Base-by-base conservation (phyloP, 1,284 basidiomycete genomes). In the Puccinia novopanici region DNA sequence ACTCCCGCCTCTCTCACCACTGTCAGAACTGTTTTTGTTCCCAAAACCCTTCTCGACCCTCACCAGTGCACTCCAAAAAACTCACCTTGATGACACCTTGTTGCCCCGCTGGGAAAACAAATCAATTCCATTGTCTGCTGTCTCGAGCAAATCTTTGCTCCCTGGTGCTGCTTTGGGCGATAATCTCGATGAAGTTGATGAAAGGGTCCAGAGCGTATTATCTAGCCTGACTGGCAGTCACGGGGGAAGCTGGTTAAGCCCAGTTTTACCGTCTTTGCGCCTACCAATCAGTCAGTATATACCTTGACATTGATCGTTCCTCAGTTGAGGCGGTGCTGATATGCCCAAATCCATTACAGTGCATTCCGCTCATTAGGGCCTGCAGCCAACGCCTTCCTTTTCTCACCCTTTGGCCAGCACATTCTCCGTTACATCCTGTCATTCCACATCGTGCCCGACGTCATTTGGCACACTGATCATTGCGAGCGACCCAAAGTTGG, bases 391-490 rank as follows among this genome's bases (percentile, higher is more conserved):
- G 82, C 82, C 10, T 83, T 84, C 75, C 80, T 85, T 34, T 84
- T 84, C 81, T 84, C 83, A 45, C 84, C 84, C 10, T 82, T 84
- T 68, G 82, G 84, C 5, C 73, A 81, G 48, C 73, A 71, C 48
- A 72, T 83, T 27, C 82, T 85, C 71, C 84, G 84, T 73, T 83
- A 83, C 68, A 59, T 84, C 40, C 78, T 84, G 12, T 70, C 78
- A 1, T 83, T 82, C 72, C 84, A 84, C 77, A 76, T 84, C 74
- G 82, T 83, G 2, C 84, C 84, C 5, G 81, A 84, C 67, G 40
- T 83, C 12, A 68, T 82, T 37, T 84, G 84, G 83, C 82, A 82
- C 81, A 76, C 82, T 37, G 84, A 85, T 82, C 83, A 81, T 55
- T 48, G 82, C 76, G 74, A 82, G 68, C 83, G 65, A 15, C 81